phyloP scores from a whole-genome alignment of 805 yeast genomes.

The Kuraishia molischiana region DNA sequence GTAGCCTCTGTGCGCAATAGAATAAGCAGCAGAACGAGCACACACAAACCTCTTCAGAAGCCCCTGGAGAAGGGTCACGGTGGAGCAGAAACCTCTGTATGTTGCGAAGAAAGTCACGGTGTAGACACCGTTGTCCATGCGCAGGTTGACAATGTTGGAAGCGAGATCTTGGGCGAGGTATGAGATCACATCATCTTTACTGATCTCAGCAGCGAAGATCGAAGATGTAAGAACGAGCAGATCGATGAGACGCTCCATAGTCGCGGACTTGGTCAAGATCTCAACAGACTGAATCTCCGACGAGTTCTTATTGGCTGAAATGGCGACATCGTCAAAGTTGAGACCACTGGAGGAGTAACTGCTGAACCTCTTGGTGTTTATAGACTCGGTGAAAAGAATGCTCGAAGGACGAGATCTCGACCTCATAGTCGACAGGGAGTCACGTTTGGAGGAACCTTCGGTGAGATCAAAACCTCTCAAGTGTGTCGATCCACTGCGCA shows the following conservation, averaged over 20 bases:
- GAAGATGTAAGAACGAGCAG: conserved; percentile 64
- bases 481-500: background rate
- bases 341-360: conserved; percentile 23
- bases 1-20: conserved; percentile 26
- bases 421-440: background rate
- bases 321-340: conserved; percentile 16
- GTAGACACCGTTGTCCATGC: conserved; percentile 55
- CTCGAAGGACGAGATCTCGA: conserved; percentile 21
- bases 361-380: conserved; percentile 20
- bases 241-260: conserved; percentile 70
- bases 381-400: conserved; percentile 19
- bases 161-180: conserved; percentile 19
- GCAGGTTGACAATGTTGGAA: conserved; percentile 20
- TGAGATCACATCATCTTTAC: conserved; percentile 29
- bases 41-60: conserved; percentile 48
- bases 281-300: conserved; percentile 9
- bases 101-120: conserved; percentile 64
- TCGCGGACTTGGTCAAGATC: conserved; percentile 45
- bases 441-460: background rate
- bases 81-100: conserved; percentile 56
- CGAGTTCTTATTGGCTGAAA: background rate
- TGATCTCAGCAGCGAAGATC: conserved; percentile 37
- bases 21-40: conserved; percentile 50
- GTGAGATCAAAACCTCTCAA: background rate
- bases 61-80: conserved; percentile 39